A percentile compares a stretch with the other conserved stretches of the same genome.
phyloP scores from a whole-genome alignment of 2,329 filamentous ascomycete species.

The Colletotrichum noveboracense region DNA sequence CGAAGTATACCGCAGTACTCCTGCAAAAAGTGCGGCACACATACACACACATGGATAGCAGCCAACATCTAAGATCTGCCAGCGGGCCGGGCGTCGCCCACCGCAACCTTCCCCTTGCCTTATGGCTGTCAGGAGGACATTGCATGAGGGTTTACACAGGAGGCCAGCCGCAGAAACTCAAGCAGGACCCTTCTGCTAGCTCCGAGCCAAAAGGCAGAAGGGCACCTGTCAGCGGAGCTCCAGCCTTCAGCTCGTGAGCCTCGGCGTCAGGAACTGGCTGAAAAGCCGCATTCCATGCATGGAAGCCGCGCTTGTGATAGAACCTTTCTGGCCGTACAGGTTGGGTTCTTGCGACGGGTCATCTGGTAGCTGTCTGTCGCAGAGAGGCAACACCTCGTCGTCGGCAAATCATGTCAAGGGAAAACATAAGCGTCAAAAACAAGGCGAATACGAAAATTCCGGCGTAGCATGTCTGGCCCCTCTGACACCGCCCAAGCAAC shows the following conservation, averaged over 20 bases:
- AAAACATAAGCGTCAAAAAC: not conserved
- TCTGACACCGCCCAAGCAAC: constrained; percentile 82
- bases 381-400: not conserved
- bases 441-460: not conserved
- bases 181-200: not conserved
- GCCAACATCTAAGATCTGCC: not conserved
- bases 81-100: constrained; percentile 4
- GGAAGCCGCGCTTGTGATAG: not conserved
- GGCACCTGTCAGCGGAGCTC: not conserved
- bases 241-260: not conserved
- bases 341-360: not conserved
- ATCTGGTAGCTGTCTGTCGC: not conserved
- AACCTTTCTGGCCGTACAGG: not conserved
- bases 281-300: not conserved
- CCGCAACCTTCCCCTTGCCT: not conserved
- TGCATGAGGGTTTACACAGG: not conserved
- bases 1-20: not conserved
- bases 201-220: not conserved
- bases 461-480: constrained; percentile 67
- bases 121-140: constrained; percentile 14
- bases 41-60: not conserved
- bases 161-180: not conserved
- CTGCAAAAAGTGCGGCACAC: not conserved
- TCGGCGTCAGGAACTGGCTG: not conserved
- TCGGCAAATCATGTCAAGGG: not conserved